Base-by-base conservation (phyloP, 1,139 yeast species). In the Waltiozyma sp. region DNA sequence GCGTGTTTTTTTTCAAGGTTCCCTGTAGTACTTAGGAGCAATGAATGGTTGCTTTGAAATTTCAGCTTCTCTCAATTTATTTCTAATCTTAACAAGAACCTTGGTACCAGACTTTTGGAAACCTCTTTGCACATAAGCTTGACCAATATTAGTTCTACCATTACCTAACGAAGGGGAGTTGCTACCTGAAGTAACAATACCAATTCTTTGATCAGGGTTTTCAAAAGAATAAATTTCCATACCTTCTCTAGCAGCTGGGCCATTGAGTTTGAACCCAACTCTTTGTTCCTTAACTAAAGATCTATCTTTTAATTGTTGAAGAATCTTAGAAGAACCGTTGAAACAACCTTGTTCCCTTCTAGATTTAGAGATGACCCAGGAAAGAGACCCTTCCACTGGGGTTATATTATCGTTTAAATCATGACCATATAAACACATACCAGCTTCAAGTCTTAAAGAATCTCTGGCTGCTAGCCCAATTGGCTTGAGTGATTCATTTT, bases 391-490 rank as follows among this genome's bases (percentile, higher is more conserved):
- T 56, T 88, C 94, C 8, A 89, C 77, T 15, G 98, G 98, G 1
- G 95, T 81, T 38, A 75, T 78, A n/a, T 68, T 65, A 55, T 87
- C 95, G 48, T 72, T 74, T 55, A 91, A 71, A 63, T 91, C 98
- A 60, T 88, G 85, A 5, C 98, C 98, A 56, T 91, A 91, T 45
- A 91, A 73, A 64, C 98, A 91, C 96, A 91, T 86, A 38, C 98
- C 98, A 3, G 98, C 98, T 67, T 91, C 98, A 46, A 91, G 69
- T 59, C 98, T 77, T 52, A 91, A 71, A 9, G 96, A 86, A 61
- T 91, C 98, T 63, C 98, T 79, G 2, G 98, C 97, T 26, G 97
- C 98, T 45, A 91, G 76, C 9, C 98, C 98, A 55, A 88, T 84
- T 39, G 96, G 95, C 60, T 75, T 77, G 41, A 84, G 84, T n/a